A percentile compares a stretch with the other conserved stretches of the same genome.
phyloP scores from a whole-genome alignment of 495 filamentous ascomycete species.

The Daldinia childiae region DNA sequence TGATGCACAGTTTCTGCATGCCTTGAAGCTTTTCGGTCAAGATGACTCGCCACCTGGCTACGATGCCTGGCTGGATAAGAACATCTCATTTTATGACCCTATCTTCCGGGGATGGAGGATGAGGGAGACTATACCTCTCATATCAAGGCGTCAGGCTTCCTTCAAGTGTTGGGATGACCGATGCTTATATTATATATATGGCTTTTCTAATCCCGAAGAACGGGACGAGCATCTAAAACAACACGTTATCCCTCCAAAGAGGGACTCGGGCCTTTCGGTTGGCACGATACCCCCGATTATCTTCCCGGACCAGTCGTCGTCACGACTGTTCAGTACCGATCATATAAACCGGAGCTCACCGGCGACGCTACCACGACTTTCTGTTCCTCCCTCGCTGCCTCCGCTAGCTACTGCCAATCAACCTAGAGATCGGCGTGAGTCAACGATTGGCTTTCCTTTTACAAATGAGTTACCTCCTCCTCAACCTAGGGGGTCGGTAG shows the following conservation, averaged over 20 bases:
- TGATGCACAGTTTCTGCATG: slow-evolving; percentile 54
- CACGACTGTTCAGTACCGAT: slow-evolving; percentile 46
- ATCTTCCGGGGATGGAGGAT: slow-evolving; percentile 53
- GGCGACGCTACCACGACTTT: slow-evolving; percentile 52
- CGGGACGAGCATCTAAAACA: slow-evolving; percentile 58
- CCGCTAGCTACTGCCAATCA: slow-evolving; percentile 50
- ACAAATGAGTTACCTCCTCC: slow-evolving; percentile 51
- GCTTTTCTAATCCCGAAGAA: slow-evolving; percentile 56
- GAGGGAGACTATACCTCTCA: slow-evolving; percentile 53
- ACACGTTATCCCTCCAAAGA: slow-evolving; percentile 52
- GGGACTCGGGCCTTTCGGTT: slow-evolving; percentile 57
- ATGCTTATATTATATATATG: slow-evolving; percentile 62
- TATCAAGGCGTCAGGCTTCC: slow-evolving; percentile 52
- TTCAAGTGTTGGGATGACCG: slow-evolving; percentile 62
- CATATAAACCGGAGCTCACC: slow-evolving; percentile 40
- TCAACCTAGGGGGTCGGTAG: slow-evolving; percentile 53
- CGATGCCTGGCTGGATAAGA: slow-evolving; percentile 56
- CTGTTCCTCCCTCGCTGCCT: slow-evolving; percentile 50
- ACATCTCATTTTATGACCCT: slow-evolving; percentile 57
- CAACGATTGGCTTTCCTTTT: slow-evolving; percentile 55
- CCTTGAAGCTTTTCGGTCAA: slow-evolving; percentile 50
- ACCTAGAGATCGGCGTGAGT: slow-evolving; percentile 55
- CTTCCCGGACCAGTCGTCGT: slow-evolving; percentile 50
- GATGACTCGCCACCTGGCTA: slow-evolving; percentile 57
- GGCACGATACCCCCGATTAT: slow-evolving; percentile 49